Evolutionary conservation across 2,329 filamentous ascomycete species (phyloP).

Genomic region (Pseudocercospora cruenta): DNA sequence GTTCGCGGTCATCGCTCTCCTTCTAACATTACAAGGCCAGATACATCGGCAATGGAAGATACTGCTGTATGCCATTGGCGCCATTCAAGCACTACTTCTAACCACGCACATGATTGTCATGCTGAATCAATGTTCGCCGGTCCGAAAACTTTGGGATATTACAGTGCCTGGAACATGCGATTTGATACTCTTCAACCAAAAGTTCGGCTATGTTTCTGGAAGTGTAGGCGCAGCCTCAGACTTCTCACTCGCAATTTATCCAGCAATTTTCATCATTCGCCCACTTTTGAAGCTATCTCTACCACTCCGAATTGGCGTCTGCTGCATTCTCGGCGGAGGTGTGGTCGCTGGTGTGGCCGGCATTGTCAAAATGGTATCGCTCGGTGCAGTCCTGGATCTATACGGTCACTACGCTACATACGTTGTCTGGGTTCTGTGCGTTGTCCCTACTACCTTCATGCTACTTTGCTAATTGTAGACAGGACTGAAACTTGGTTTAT

Average conservation of each 20-base stretch:
- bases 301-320: conserved; percentile 19
- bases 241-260: conserved; percentile 25
- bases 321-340: conserved; percentile 23
- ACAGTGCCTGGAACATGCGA: conserved; percentile 9
- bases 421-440: conserved; percentile 12
- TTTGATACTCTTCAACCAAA: background rate
- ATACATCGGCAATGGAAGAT: conserved; percentile 12
- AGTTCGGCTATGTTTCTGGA: conserved; percentile 18
- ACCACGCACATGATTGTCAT: conserved; percentile 12
- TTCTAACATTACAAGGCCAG: conserved; percentile 16
- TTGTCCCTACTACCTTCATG: background rate
- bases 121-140: conserved; percentile 16
- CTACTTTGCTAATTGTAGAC: background rate
- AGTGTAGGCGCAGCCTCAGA: conserved; percentile 22
- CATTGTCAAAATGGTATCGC: conserved; percentile 22
- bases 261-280: conserved; percentile 22
- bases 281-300: conserved; percentile 21
- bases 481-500: conserved; percentile 28
- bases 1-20: conserved; percentile 16
- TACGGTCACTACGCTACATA: conserved; percentile 17
- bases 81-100: conserved; percentile 9
- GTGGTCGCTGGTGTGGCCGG: conserved; percentile 26
- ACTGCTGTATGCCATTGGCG: conserved; percentile 13
- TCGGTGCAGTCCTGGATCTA: conserved; percentile 9
- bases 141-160: conserved; percentile 17